These are phyloP conservation scores for Pseudogymnoascus pannorum DNA, from an alignment of 2,329 filamentous ascomycete species.

Conservation along the genomic window DNA sequence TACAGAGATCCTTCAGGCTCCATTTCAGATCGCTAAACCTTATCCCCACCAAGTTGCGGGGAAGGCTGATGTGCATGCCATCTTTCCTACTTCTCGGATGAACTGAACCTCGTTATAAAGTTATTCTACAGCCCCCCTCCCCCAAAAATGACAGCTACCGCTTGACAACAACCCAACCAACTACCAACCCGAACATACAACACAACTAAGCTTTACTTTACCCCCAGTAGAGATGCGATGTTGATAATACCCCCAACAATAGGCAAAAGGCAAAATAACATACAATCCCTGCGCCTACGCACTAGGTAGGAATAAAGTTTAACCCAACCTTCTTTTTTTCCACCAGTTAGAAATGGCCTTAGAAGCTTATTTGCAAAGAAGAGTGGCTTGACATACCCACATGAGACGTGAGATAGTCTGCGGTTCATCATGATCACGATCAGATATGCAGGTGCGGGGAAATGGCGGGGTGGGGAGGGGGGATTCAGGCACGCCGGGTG, in stretches of 20 bases:
- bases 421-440: too few relatives aligned
- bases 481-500: background rate
- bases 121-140: background rate
- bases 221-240: too few relatives aligned
- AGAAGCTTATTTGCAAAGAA: background rate
- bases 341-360: background rate
- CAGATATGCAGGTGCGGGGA: background rate
- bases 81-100: background rate
- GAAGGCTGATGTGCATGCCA: background rate
- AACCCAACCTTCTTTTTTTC: background rate
- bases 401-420: too few relatives aligned
- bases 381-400: too few relatives aligned
- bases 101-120: background rate
- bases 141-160: too few relatives aligned
- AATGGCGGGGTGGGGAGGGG: background rate
- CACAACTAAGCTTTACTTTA: too few relatives aligned
- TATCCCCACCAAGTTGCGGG: background rate
- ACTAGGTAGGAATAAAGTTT: background rate
- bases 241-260: too few relatives aligned
- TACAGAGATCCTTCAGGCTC: too few relatives aligned
- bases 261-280: background rate
- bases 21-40: background rate
- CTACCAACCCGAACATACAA: background rate
- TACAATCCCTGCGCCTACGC: background rate
- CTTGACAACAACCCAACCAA: too few relatives aligned